phyloP scores from a whole-genome alignment of 208 protist genomes.

The Acanthamoeba sp. region DNA sequence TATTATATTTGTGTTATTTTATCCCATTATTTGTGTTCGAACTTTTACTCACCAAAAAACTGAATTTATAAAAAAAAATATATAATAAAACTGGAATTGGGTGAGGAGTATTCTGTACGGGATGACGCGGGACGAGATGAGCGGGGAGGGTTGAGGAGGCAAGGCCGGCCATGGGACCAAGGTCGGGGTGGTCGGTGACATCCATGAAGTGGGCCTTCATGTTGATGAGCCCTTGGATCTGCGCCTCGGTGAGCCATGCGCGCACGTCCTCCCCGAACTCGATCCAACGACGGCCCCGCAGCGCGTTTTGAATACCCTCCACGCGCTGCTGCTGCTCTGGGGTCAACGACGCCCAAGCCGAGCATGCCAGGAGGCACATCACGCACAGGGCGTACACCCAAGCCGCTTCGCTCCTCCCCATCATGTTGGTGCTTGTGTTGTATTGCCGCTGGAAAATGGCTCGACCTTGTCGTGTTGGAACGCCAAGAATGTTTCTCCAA shows the following conservation, averaged over 20 bases:
- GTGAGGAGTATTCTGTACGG: not conserved
- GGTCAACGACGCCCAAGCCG: too few relatives aligned
- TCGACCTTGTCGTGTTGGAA: too few relatives aligned
- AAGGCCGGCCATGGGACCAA: not conserved
- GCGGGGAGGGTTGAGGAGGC: not conserved
- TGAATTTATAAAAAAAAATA: not conserved
- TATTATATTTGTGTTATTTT: not conserved
- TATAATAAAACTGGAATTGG: not conserved
- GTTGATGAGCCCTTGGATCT: conserved; percentile 21
- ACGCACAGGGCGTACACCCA: too few relatives aligned
- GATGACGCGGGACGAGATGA: not conserved
- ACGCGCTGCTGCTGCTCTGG: not conserved
- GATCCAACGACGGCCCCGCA: conserved; percentile 17
- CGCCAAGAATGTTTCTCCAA: too few relatives aligned
- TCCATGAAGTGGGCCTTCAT: conserved; percentile 66
- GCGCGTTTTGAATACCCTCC: not conserved
- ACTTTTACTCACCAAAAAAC: not conserved
- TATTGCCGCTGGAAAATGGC: too few relatives aligned
- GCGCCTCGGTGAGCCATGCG: not conserved
- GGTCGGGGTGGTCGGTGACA: conserved; percentile 67
- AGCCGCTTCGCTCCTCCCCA: too few relatives aligned
- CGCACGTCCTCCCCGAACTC: not conserved
- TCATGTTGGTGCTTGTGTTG: too few relatives aligned
- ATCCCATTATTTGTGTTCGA: too few relatives aligned
- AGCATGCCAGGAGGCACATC: too few relatives aligned